A percentile compares a stretch with the other conserved stretches of the same genome.
Evolutionary conservation across 352 stramenopile genomes (phyloP).

Genomic region (Peronospora destructor): DNA sequence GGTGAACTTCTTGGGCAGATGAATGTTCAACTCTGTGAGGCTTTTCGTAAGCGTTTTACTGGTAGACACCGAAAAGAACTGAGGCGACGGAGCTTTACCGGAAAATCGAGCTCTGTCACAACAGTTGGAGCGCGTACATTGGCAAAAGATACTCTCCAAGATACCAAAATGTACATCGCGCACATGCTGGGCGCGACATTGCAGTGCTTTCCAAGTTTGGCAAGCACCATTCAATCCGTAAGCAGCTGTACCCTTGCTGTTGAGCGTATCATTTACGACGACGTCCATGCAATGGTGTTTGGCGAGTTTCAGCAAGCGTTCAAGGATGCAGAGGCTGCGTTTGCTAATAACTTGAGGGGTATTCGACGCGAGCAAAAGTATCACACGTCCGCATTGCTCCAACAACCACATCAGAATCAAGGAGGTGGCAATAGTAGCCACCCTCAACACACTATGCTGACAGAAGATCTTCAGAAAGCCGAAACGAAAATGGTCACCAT

Average conservation of each 20-base stretch:
- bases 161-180: slow-evolving; percentile 63
- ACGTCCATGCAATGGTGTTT: slow-evolving; percentile 60
- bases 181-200: slow-evolving; percentile 51
- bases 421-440: slow-evolving; percentile 1
- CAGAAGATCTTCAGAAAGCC: slow-evolving; percentile 36
- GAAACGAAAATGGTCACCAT: slow-evolving; percentile 39
- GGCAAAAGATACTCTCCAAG: slow-evolving; percentile 48
- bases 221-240: slow-evolving; percentile 43
- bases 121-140: slow-evolving; percentile 6
- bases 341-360: slow-evolving; percentile 39
- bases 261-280: slow-evolving; percentile 59
- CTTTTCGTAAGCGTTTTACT: slow-evolving; percentile 36
- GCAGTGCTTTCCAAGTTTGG: slow-evolving; percentile 52
- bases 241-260: slow-evolving; percentile 45
- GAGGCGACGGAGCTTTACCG: slow-evolving; percentile 12
- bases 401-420: slow-evolving; percentile 10
- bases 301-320: slow-evolving; percentile 43
- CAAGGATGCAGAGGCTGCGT: slow-evolving; percentile 33
- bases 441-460: slow-evolving; percentile 8
- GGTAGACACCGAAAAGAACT: slow-evolving; percentile 22
- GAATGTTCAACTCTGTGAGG: slow-evolving; percentile 46
- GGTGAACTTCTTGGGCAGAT: slow-evolving; percentile 57
- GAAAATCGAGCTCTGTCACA: slow-evolving; percentile 7
- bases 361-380: slow-evolving; percentile 47
- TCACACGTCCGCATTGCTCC: slow-evolving; percentile 23